These are phyloP conservation scores for Rhodomyrtus tomentosa DNA, from an alignment of 345 rosid species.

Conservation along the genomic window DNA sequence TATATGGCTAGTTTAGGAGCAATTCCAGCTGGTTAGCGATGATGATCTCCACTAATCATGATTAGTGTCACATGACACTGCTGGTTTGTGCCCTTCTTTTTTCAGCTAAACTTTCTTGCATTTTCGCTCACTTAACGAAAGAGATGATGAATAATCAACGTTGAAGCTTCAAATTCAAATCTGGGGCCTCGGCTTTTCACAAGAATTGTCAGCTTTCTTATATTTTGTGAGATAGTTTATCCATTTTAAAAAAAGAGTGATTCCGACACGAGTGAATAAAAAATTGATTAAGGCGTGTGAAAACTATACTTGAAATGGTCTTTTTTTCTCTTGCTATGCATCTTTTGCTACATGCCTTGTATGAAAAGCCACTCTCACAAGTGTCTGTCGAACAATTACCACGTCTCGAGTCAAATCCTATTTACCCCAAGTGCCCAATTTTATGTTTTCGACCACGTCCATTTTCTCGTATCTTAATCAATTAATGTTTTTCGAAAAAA, in stretches of 20 bases:
- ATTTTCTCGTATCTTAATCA: background rate
- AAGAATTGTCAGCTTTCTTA: background rate
- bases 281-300: rapidly evolving
- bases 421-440: no score
- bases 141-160: background rate
- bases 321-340: background rate
- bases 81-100: background rate
- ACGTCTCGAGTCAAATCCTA: background rate
- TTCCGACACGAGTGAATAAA: rapidly evolving
- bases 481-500: background rate
- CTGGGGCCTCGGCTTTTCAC: background rate
- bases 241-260: background rate
- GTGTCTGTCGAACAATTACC: background rate
- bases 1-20: background rate
- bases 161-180: background rate
- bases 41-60: background rate
- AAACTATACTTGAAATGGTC: rapidly evolving
- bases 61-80: background rate
- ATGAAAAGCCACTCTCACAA: background rate
- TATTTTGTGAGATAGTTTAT: background rate
- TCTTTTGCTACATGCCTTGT: rapidly evolving
- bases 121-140: background rate
- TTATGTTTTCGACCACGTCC: background rate
- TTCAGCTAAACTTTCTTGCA: background rate
- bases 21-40: background rate